phyloP scores from a whole-genome alignment of 129 eudicot species.

The Glebionis coronaria region DNA sequence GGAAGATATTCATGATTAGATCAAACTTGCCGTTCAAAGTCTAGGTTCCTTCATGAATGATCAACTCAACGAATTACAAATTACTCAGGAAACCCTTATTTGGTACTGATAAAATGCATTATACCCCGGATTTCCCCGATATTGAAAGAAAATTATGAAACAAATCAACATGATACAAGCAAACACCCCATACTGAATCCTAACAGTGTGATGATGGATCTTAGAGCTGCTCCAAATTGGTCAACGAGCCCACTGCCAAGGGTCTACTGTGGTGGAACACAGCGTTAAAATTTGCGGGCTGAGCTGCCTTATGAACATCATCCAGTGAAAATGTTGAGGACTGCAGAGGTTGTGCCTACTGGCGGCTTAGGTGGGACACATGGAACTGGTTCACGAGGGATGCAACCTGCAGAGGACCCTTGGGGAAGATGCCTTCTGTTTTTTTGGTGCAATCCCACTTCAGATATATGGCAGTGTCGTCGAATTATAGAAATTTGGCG shows the following conservation, averaged over 20 bases:
- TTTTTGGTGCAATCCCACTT: too few species aligned
- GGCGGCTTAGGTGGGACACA: not conserved
- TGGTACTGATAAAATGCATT: slow-evolving; percentile 34
- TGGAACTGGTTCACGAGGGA: slow-evolving; percentile 15
- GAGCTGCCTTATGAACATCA: slow-evolving; percentile 5
- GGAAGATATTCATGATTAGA: slow-evolving; percentile 45
- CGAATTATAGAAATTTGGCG: too few species aligned
- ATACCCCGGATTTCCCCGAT: not conserved
- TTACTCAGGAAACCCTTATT: slow-evolving; percentile 53
- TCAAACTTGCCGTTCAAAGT: slow-evolving; percentile 36
- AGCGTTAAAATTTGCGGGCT: slow-evolving; percentile 8
- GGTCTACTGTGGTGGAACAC: slow-evolving; percentile 22
- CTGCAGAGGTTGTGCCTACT: slow-evolving; percentile 22
- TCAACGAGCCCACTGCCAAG: slow-evolving; percentile 8
- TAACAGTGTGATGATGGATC: slow-evolving; percentile 13
- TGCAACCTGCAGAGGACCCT: slow-evolving; percentile 10
- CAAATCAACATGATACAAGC: slow-evolving; percentile 6
- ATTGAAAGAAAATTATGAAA: not conserved
- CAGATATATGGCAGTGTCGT: too few species aligned
- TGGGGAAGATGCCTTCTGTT: slow-evolving; percentile 25
- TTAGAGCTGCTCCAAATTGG: slow-evolving; percentile 11
- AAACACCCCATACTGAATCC: slow-evolving; percentile 6
- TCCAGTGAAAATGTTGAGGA: slow-evolving; percentile 20
- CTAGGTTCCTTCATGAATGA: slow-evolving; percentile 48
- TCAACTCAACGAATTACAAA: slow-evolving; percentile 32